Conservation (phyloP, 495 filamentous ascomycete genomes). For the Aspergillus homomorphus region DNA sequence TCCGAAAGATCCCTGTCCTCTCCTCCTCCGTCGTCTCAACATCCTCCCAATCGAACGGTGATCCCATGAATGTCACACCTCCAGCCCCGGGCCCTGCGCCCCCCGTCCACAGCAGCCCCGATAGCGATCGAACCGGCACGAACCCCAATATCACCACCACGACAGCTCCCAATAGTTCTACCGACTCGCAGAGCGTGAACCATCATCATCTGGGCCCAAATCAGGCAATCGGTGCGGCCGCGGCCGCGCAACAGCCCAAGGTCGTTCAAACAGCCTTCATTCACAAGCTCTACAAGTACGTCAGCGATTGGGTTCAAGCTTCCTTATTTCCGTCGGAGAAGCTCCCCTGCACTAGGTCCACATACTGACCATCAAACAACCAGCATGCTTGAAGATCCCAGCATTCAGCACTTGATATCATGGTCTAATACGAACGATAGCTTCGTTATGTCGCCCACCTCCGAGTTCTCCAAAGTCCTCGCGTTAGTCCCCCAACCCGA, state of each 20-base stretch:
- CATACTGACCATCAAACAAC: constrained; percentile 15
- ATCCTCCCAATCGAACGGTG: constrained; percentile 36
- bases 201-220: constrained; percentile 35
- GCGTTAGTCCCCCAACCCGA: constrained; percentile 60
- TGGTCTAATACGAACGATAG: constrained; percentile 94
- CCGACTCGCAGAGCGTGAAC: constrained; percentile 33
- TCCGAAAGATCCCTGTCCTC: constrained; percentile 47
- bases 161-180: constrained; percentile 43
- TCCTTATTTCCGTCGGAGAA: constrained; percentile 8
- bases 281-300: constrained; percentile 98
- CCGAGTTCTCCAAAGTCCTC: constrained; percentile 97
- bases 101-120: constrained; percentile 44
- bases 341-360: background rate
- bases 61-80: constrained; percentile 52
- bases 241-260: constrained; percentile 91
- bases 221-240: constrained; percentile 61
- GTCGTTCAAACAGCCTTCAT: constrained; percentile 99
- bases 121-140: constrained; percentile 43
- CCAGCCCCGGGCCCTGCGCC: constrained; percentile 35
- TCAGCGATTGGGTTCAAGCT: constrained; percentile 12
- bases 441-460: constrained; percentile 96
- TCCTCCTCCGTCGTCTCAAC: constrained; percentile 34
- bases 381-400: constrained; percentile 94
- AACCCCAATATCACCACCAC: constrained; percentile 25
- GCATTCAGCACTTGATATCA: constrained; percentile 91